These are phyloP conservation scores for Suhomyces ambrosiae DNA, from an alignment of 1,139 yeast species.

Conservation along the genomic window DNA sequence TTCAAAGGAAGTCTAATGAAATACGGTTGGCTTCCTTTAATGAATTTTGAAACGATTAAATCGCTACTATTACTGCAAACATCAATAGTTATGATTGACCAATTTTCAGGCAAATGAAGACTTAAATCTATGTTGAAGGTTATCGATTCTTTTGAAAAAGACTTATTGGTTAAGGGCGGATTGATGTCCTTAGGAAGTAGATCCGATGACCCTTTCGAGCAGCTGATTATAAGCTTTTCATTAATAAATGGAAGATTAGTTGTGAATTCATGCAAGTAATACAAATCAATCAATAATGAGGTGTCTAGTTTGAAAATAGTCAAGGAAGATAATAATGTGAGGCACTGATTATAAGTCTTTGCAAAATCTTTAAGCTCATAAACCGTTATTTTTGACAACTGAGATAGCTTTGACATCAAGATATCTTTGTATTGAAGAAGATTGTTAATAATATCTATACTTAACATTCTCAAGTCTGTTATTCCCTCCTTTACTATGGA, in stretches of 20 bases:
- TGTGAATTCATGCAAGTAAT: conserved; percentile 37
- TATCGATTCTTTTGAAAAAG: conserved; percentile 11
- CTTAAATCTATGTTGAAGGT: conserved; percentile 22
- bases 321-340: conserved; percentile 29
- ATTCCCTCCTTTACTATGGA: conserved; percentile 15
- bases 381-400: conserved; percentile 10
- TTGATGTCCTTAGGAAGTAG: conserved; percentile 14
- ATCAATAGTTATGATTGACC: conserved; percentile 67
- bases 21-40: conserved; percentile 40
- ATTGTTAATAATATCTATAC: conserved; percentile 18
- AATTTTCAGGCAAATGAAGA: conserved; percentile 43
- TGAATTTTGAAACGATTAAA: conserved; percentile 54
- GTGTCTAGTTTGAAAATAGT: conserved; percentile 24
- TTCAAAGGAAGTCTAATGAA: conserved; percentile 62
- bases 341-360: conserved; percentile 25
- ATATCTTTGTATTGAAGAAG: conserved; percentile 23
- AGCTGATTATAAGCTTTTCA: conserved; percentile 26
- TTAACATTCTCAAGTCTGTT: conserved; percentile 8
- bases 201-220: conserved; percentile 17
- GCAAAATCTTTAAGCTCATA: conserved; percentile 25
- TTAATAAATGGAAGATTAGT: conserved; percentile 34
- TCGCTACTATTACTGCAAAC: conserved; percentile 61
- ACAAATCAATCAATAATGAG: conserved; percentile 28
- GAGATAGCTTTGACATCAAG: conserved; percentile 11
- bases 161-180: not conserved